Conservation (phyloP, 1,284 basidiomycete genomes). For the Pseudozyma sp. region DNA sequence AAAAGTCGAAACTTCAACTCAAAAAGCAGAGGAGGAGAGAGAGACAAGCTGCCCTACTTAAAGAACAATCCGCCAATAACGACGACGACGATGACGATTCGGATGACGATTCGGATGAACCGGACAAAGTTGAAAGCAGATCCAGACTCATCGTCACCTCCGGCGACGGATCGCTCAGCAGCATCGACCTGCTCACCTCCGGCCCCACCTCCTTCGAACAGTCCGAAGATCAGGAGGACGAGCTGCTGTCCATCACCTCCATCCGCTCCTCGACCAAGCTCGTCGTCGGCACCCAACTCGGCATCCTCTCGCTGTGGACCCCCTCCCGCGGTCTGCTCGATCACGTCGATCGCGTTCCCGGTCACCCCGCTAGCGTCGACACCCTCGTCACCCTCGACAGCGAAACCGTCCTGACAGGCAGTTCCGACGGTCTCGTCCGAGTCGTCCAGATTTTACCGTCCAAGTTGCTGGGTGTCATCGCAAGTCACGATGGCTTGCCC, state of each 20-base stretch:
- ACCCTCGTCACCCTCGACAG: constrained; percentile 76
- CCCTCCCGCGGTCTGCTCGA: constrained; percentile 87
- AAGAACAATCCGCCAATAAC: neutral
- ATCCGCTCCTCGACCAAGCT: constrained; percentile 85
- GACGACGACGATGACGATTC: neutral
- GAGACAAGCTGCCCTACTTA: constrained; percentile 8
- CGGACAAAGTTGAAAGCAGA: constrained; percentile 12
- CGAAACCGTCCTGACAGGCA: constrained; percentile 83
- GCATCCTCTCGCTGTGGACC: constrained; percentile 91
- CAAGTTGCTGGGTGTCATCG: constrained; percentile 87
- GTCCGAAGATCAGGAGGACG: constrained; percentile 93
- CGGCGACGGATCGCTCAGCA: constrained; percentile 89
- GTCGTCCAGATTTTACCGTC: constrained; percentile 90
- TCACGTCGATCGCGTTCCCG: constrained; percentile 91
- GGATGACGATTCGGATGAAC: constrained; percentile 9
- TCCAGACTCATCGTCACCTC: constrained; percentile 69
- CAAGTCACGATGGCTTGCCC: constrained; percentile 85
- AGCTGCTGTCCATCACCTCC: constrained; percentile 83
- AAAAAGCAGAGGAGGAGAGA: constrained; percentile 25
- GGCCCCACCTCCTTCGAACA: constrained; percentile 76
- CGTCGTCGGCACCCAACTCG: constrained; percentile 88
- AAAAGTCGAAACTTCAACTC: constrained; percentile 26
- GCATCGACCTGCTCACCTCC: constrained; percentile 76
- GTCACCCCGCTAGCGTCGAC: constrained; percentile 77
- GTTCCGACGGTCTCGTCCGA: constrained; percentile 89